Base-by-base conservation (phyloP, 2,329 filamentous ascomycete species). In the Ceratocystis colombiana region DNA sequence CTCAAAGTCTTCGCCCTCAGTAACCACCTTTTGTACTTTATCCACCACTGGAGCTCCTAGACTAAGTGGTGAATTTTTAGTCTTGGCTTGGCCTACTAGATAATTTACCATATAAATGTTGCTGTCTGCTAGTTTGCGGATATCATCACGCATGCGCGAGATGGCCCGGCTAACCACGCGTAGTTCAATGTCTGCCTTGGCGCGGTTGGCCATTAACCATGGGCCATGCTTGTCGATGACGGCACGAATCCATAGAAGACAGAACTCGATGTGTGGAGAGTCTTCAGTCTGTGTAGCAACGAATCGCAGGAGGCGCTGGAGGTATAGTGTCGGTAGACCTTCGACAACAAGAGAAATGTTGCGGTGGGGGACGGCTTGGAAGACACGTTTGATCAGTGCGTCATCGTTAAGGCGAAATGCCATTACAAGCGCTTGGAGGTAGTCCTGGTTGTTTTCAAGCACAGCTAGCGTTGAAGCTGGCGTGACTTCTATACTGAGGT, bases 371-470 rank as follows among this genome's bases (percentile, higher is more conserved):
- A 93, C 87, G 1, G 84, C 83, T 76, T 95, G 88, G 77, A 96
- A 97, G 20, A 96, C 89, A 65, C 86, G 85, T 71, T 88, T 88
- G 69, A 96, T 85, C 61, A 99, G 80, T 25, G 86, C 84, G 3
- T 85, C 82, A 74, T 96, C 90, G 76, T 96, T 96, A 67, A 99
- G 85, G 5, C 95, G 88, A 81, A 99, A 99, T 1, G 92, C 88
- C 94, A 99, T 99, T 69, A 96, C 86, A 5, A 99, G 79, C 0
- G 94, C 93, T 76, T 94, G 96, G 69, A 97, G 83, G 75, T 89
- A 96, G 73, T 96, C 89, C 69, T 83, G 83, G 66, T 91, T 85
- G 53, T 76, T 78, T 67, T 87, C 80, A 41, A 88, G 78, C 8
- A 87, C 83, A 3, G 82, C 77, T 0, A 97, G 80, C 0, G 91